A percentile compares a stretch with the other conserved stretches of the same genome.
These are phyloP conservation scores for Ormosia emarginata DNA, from an alignment of 306 rosid genomes.

Conservation along the genomic window DNA sequence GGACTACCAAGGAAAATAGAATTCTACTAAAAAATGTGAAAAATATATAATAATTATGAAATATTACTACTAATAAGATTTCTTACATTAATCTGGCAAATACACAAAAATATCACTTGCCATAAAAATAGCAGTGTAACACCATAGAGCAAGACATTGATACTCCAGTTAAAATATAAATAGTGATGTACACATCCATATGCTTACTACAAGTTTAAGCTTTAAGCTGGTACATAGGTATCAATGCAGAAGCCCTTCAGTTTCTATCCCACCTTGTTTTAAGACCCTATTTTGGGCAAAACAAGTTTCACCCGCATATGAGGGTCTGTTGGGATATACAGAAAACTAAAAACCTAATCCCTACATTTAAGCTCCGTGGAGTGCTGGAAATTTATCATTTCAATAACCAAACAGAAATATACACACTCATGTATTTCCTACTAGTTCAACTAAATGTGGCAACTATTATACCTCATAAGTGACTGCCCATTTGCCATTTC, in stretches of 20 bases:
- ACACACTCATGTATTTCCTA: neutral
- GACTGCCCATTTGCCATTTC: constrained; percentile 96
- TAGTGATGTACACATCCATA: neutral
- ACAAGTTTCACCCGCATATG: neutral
- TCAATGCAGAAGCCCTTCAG: constrained; percentile 1
- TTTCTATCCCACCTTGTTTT: neutral
- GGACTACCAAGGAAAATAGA: neutral
- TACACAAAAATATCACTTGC: neutral
- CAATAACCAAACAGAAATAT: neutral
- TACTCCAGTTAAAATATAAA: neutral
- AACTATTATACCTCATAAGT: constrained; percentile 69
- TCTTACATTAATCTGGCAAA: neutral
- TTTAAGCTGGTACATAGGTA: neutral
- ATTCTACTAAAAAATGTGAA: neutral
- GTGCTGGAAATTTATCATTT: neutral
- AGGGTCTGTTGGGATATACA: neutral
- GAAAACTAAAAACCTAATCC: neutral
- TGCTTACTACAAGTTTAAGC: neutral
- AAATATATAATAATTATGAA: neutral
- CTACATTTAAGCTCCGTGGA: neutral
- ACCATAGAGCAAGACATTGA: neutral
- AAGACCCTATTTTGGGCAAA: neutral
- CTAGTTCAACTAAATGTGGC: constrained; percentile 12
- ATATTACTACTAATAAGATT: neutral
- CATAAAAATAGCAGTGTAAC: neutral